These are phyloP conservation scores for Aquilaria agallochum DNA, from an alignment of 441 rosid genomes.

Conservation along the genomic window DNA sequence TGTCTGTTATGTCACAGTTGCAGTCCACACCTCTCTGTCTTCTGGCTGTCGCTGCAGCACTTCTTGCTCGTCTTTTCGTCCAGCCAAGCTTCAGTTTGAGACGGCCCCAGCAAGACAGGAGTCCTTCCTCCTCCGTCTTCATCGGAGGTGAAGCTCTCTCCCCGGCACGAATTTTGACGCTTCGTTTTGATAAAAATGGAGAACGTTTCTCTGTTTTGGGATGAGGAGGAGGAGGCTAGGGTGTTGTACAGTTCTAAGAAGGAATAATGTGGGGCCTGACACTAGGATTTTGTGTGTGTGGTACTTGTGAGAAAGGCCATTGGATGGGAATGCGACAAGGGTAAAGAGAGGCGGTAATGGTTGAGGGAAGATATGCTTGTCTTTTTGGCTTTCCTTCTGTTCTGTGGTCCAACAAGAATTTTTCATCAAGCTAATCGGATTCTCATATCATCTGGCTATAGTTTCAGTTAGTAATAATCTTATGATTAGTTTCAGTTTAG, in stretches of 20 bases:
- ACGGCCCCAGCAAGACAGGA: slow-evolving; percentile 52
- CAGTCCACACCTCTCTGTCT: slow-evolving; percentile 17
- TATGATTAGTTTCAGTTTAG: too few relatives aligned
- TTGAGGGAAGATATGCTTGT: too few relatives aligned
- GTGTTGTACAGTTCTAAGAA: slow-evolving; percentile 2
- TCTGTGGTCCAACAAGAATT: too few relatives aligned
- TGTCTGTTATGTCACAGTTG: slow-evolving; percentile 1
- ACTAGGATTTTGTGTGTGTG: slow-evolving; percentile 29
- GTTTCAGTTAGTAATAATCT: too few relatives aligned
- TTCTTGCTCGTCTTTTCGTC: slow-evolving; percentile 24
- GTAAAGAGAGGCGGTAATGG: too few relatives aligned
- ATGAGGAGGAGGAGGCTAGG: too few relatives aligned
- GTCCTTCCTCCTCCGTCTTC: slow-evolving; percentile 17
- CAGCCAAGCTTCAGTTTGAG: slow-evolving; percentile 51
- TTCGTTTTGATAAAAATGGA: not conserved
- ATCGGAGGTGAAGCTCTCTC: slow-evolving; percentile 18
- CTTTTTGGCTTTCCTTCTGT: too few relatives aligned
- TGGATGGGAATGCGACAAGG: slow-evolving; percentile 1
- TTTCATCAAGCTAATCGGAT: too few relatives aligned
- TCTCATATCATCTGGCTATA: too few relatives aligned
- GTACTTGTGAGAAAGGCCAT: slow-evolving; percentile 14
- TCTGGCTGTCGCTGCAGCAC: not conserved
- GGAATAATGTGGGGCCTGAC: not conserved
- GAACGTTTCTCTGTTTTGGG: not conserved
- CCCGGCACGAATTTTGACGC: slow-evolving; percentile 7